A percentile compares a stretch with the other conserved stretches of the same genome.
Conservation (phyloP, 2,329 filamentous ascomycete genomes). For the Fusarium sp. region DNA sequence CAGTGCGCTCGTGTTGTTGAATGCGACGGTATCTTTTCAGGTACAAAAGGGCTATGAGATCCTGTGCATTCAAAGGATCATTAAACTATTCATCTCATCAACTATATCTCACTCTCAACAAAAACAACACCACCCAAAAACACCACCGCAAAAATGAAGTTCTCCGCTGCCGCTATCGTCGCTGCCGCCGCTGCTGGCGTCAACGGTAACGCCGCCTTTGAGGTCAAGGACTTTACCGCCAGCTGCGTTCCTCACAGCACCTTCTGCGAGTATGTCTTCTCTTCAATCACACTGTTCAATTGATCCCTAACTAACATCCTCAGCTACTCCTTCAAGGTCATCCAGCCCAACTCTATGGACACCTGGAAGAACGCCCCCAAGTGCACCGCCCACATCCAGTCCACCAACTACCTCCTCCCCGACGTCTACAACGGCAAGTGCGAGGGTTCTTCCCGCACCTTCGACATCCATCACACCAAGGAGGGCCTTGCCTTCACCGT, state of each 20-base stretch:
- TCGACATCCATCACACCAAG: slow-evolving; percentile 38
- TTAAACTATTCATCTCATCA: not conserved
- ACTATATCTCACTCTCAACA: not conserved
- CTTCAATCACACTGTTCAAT: too few species aligned
- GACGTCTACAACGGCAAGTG: slow-evolving; percentile 47
- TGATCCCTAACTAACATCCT: not conserved
- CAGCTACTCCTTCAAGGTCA: slow-evolving; percentile 30
- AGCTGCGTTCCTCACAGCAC: slow-evolving; percentile 24
- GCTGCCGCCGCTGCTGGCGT: slow-evolving; percentile 21
- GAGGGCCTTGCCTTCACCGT: slow-evolving; percentile 47
- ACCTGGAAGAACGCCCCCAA: slow-evolving; percentile 36
- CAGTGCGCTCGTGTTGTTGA: not conserved
- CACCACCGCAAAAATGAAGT: slow-evolving; percentile 34
- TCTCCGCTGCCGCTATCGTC: slow-evolving; percentile 26
- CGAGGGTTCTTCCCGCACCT: slow-evolving; percentile 48
- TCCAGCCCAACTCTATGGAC: slow-evolving; percentile 43
- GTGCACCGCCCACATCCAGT: slow-evolving; percentile 42
- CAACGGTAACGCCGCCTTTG: slow-evolving; percentile 1
- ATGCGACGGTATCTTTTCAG: not conserved
- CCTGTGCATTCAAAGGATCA: not conserved
- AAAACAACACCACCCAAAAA: not conserved
- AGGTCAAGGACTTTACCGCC: slow-evolving; percentile 25
- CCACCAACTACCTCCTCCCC: slow-evolving; percentile 46
- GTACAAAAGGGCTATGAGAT: slow-evolving; percentile 1
- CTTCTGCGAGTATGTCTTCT: slow-evolving; percentile 19